Conservation (phyloP, 1,139 yeast species). For the Magnusiomyces fungicola region DNA sequence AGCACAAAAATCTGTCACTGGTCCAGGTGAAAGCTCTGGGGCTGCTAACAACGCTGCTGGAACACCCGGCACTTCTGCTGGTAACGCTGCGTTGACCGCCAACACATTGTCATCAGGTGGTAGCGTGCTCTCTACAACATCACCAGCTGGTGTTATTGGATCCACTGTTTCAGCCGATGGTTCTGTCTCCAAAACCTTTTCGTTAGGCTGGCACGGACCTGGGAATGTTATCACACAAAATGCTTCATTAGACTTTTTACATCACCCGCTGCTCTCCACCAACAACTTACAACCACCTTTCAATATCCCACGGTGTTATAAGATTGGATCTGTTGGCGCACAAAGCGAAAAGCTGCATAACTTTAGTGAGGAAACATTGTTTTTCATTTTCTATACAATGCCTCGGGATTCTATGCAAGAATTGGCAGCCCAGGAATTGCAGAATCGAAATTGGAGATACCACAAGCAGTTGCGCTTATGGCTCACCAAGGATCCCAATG, state of each 20-base stretch:
- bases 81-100: neutral
- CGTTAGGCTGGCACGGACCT: neutral
- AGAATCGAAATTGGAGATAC: slow-evolving; percentile 89
- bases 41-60: neutral
- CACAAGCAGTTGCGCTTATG: slow-evolving; percentile 94
- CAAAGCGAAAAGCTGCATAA: slow-evolving; percentile 66
- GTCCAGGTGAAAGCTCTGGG: neutral
- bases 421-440: slow-evolving; percentile 81
- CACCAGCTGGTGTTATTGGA: neutral
- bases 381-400: slow-evolving; percentile 87
- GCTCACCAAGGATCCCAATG: slow-evolving; percentile 89
- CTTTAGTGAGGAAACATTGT: slow-evolving; percentile 86
- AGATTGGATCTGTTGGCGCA: slow-evolving; percentile 44
- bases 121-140: neutral
- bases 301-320: slow-evolving; percentile 51
- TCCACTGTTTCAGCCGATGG: neutral
- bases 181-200: neutral
- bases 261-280: neutral
- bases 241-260: slow-evolving; percentile 1
- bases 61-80: neutral
- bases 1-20: neutral
- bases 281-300: slow-evolving; percentile 56
- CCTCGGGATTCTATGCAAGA: slow-evolving; percentile 93
- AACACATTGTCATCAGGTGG: neutral
- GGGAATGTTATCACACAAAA: neutral